Conservation (phyloP, 2,329 filamentous ascomycete species). For the Xylariomycetidae sp. region DNA sequence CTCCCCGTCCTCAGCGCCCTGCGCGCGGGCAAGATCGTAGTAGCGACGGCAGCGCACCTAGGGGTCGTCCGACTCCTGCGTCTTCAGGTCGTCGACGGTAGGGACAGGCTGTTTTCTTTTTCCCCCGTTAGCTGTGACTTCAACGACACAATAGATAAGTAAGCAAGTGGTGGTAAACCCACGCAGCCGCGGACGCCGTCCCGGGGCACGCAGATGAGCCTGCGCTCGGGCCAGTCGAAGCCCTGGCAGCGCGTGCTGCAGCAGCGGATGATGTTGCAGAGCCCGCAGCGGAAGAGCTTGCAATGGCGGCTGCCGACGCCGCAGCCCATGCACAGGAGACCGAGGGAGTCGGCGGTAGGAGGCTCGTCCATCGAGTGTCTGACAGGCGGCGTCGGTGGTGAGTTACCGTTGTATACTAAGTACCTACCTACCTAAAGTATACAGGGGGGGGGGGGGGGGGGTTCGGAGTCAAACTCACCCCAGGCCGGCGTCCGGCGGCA, state of each 20-base stretch:
- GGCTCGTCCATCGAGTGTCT: slow-evolving; percentile 15
- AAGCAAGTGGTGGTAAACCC: slow-evolving; percentile 7
- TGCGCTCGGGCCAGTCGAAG: slow-evolving; percentile 10
- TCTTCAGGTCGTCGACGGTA: too few species aligned
- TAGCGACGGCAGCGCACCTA: too few species aligned
- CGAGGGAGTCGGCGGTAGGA: slow-evolving; percentile 10
- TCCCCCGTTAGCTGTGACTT: too few species aligned
- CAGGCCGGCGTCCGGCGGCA: too few species aligned
- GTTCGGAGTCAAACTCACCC: too few species aligned
- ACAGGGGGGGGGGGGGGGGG: background rate
- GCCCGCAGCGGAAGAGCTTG: slow-evolving; percentile 8
- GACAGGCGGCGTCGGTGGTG: too few species aligned
- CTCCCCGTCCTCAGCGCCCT: too few species aligned
- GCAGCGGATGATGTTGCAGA: slow-evolving; percentile 15
- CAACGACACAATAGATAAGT: background rate
- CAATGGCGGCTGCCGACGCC: slow-evolving; percentile 1
- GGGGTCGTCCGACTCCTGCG: too few species aligned
- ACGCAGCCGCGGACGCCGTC: slow-evolving; percentile 9
- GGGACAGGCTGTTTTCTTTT: background rate
- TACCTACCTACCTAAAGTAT: slow-evolving; percentile 1
- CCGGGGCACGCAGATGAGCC: slow-evolving; percentile 7
- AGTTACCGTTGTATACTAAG: too few species aligned
- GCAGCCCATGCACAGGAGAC: slow-evolving; percentile 13
- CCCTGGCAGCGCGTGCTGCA: slow-evolving; percentile 13
- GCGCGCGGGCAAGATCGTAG: too few species aligned